Conservation (phyloP, 805 yeast genomes). For the Lachancea waltii region DNA sequence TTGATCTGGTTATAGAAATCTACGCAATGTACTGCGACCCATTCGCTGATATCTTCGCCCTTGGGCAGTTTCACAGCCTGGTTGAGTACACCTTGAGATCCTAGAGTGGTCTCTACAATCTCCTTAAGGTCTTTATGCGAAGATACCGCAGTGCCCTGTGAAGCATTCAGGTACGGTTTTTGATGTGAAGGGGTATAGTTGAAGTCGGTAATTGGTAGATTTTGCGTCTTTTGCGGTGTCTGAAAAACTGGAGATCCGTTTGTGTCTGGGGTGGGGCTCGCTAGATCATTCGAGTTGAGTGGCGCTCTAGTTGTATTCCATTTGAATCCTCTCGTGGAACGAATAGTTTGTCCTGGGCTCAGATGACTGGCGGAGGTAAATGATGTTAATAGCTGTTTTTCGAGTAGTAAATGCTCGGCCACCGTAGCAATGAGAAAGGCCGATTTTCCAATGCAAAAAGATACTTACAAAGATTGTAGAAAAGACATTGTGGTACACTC, state of each 20-base stretch:
- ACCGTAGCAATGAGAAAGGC: neutral
- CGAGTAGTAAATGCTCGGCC: neutral
- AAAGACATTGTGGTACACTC: no score
- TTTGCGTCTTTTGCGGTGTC: slow-evolving; percentile 17
- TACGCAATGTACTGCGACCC: slow-evolving; percentile 97
- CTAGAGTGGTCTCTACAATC: slow-evolving; percentile 92
- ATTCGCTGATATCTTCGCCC: slow-evolving; percentile 86
- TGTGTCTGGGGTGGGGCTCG: slow-evolving; percentile 1
- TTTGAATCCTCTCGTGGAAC: slow-evolving; percentile 42
- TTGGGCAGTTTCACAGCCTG: slow-evolving; percentile 92
- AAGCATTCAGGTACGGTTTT: slow-evolving; percentile 28
- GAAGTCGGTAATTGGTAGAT: slow-evolving; percentile 25
- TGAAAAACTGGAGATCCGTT: slow-evolving; percentile 9
- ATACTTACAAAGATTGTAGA: slow-evolving; percentile 28
- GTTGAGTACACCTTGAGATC: slow-evolving; percentile 82
- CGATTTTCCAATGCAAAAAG: neutral
- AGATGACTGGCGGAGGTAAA: slow-evolving; percentile 28
- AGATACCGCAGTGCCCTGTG: slow-evolving; percentile 36
- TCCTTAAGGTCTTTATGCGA: slow-evolving; percentile 70
- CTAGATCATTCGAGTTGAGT: neutral
- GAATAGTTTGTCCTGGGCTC: slow-evolving; percentile 42
- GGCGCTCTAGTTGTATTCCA: slow-evolving; percentile 27
- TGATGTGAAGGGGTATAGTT: slow-evolving; percentile 35
- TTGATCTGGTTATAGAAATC: slow-evolving; percentile 94
- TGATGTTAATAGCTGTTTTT: slow-evolving; percentile 1